phyloP scores from a whole-genome alignment of 768 basidiomycete species.

The Hirschioporus abietinus region DNA sequence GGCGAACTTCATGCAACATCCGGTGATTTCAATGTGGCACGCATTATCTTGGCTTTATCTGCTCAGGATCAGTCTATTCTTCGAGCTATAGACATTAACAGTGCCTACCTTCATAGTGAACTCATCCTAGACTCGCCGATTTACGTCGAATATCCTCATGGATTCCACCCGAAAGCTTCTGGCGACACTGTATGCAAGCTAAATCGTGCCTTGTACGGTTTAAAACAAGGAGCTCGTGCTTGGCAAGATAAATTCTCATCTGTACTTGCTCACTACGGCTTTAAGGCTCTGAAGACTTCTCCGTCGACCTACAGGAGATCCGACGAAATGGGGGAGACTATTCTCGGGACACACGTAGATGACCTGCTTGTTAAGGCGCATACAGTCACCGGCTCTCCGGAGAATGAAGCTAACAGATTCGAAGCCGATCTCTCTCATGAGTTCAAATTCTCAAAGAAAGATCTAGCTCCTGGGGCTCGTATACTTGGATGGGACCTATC shows the following conservation, averaged over 20 bases:
- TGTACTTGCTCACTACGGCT: conserved; percentile 7
- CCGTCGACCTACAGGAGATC: conserved; percentile 11
- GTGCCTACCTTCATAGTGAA: background rate
- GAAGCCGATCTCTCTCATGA: conserved; percentile 2
- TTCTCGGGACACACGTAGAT: conserved; percentile 25
- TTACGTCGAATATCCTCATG: background rate
- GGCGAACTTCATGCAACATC: background rate
- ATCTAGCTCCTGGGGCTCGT: conserved; percentile 7
- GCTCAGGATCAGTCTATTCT: background rate
- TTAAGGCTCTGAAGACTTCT: conserved; percentile 11
- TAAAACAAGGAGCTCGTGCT: conserved; percentile 19
- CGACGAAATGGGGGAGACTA: background rate
- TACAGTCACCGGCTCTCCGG: no score
- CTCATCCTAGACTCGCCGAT: background rate
- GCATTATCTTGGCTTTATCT: background rate
- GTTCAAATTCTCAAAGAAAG: conserved; percentile 10
- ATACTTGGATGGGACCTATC: background rate
- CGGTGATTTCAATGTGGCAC: background rate
- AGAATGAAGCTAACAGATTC: conserved; percentile 2
- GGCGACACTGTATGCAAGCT: conserved; percentile 16
- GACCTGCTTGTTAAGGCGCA: conserved; percentile 15
- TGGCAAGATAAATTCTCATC: conserved; percentile 18
- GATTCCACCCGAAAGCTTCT: background rate
- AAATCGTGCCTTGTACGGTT: conserved; percentile 21
- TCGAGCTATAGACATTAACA: background rate